Evolutionary conservation across 441 rosid species (phyloP), one percentile per base, ranked within the genome.

Genomic region (Populus trichocarpa): DNA sequence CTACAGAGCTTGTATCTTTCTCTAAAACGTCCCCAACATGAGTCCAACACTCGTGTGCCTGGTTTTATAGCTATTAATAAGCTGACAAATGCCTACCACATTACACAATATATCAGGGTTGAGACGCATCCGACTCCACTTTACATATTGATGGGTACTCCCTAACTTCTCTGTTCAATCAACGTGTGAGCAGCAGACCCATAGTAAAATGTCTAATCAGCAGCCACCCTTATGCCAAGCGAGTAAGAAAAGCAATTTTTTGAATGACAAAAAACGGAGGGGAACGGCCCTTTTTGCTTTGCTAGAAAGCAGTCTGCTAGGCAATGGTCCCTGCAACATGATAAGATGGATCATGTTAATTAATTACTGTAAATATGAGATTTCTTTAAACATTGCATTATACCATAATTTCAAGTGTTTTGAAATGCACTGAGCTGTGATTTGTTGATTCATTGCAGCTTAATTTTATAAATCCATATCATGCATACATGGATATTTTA

Each of bases 41-140:
- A 69, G 30, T 74, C 81, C 87, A 82, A 26, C 88, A 78, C 90
- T 84, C 88, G 89, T 81, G 90, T 86, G 92, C 72, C 57, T 75
- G 70, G 59, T 59, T 18, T 46, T 75, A 8, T 61, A 61, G 13
- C 66, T 28, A 18, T 69, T 65, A 16, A 65, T 70, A 13, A 66
- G 5, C 80, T 64, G 67, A 65, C 73, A 70, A 77, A 67, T 25
- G 42, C 84, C 72, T 76, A 65, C 74, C 77, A 59, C 74, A 40
- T 26, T 23, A 71, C 25, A 8, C 16, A 67, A 53, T 2, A 25
- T 71, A 67, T 72, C 69, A 72, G 36, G 18, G 65, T n/a, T 71
- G 28, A 38, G 78, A 65, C 23, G 61, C 77, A 8, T 65, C 77
- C 40, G 46, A 35, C 72, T 66, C 75, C 76, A 30, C 81, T 78